A percentile compares a stretch with the other conserved stretches of the same genome.
These are phyloP conservation scores for Rosa chinensis DNA, from an alignment of 306 rosid species.

Conservation along the genomic window DNA sequence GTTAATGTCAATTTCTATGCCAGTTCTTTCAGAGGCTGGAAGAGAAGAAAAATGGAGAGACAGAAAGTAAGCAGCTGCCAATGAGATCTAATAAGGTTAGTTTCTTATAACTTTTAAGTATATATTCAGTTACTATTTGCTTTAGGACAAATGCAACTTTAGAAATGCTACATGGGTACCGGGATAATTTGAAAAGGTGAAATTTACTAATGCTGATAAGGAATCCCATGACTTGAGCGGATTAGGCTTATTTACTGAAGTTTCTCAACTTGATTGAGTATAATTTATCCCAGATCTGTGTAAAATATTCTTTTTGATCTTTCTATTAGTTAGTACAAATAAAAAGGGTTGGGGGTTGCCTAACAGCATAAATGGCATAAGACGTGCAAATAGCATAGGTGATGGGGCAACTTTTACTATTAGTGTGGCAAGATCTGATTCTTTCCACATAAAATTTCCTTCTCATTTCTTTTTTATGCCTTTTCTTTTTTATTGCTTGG, in stretches of 20 bases:
- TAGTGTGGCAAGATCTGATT: neutral
- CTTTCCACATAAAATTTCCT: neutral
- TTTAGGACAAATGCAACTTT: neutral
- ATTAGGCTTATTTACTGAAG: neutral
- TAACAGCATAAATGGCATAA: neutral
- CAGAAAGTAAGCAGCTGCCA: conserved; percentile 47
- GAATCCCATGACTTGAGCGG: neutral
- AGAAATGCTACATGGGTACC: neutral
- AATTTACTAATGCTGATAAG: neutral
- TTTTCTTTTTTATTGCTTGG: neutral
- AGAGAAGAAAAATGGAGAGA: conserved; percentile 52
- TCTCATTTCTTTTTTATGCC: neutral
- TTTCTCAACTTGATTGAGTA: neutral
- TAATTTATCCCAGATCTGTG: neutral
- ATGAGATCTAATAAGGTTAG: conserved; percentile 54
- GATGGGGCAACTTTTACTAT: neutral
- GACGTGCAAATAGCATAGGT: neutral
- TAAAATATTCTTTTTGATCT: neutral
- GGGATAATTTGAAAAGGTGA: neutral
- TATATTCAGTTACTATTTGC: neutral
- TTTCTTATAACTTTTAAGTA: neutral
- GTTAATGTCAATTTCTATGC: conserved; percentile 28
- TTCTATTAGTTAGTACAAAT: neutral
- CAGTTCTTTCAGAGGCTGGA: conserved; percentile 72
- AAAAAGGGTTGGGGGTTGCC: neutral